Evolutionary conservation across 441 rosid species (phyloP), one percentile per base, ranked within the genome.

Genomic region (Adansonia madagascariensis): DNA sequence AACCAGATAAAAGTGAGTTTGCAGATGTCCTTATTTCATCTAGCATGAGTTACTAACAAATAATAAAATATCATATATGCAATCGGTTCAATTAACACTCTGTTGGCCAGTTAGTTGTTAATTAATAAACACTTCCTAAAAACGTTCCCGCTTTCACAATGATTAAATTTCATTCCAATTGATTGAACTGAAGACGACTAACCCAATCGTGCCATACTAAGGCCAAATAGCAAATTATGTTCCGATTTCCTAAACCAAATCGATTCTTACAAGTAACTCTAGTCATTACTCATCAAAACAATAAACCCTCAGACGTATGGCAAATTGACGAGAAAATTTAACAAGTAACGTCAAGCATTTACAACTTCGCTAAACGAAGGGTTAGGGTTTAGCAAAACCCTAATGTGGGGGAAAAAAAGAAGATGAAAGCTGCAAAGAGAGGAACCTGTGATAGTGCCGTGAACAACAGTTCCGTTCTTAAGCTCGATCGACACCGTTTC

Each of bases 401-500:
- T 82, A 75, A 52, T 71, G 59, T n/a, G 2, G 49, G 49, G 71
- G 4, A 27, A n/a, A 77, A 44, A 76, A 31, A 59, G 67, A 65
- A 63, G 59, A 35, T 7, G 46, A 1, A 8, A 14, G 2, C 27
- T 31, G 15, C 67, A 74, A 53, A 59, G 64, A 73, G 35, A 64
- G 31, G 61, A 76, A 95, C 97, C 99, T 86, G 97, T 94, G 50
- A 96, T 92, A 75, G 97, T 94, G 69, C 99, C 98, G 65, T 96
- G 96, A 76, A 91, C 98, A 67, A 92, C 81, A 20, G 98, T 94
- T 82, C 97, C 98, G 72, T 96, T 96, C 88, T 96, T 94, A 71
- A 96, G 99, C 79, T 96, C 98, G 56, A 94, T 91, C 67, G 99
- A 94, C 7, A 96, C 98, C 60, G 99, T 91, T 85, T 96, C 99